phyloP scores from a whole-genome alignment of 2,329 filamentous ascomycete genomes.

The Alternaria solani region DNA sequence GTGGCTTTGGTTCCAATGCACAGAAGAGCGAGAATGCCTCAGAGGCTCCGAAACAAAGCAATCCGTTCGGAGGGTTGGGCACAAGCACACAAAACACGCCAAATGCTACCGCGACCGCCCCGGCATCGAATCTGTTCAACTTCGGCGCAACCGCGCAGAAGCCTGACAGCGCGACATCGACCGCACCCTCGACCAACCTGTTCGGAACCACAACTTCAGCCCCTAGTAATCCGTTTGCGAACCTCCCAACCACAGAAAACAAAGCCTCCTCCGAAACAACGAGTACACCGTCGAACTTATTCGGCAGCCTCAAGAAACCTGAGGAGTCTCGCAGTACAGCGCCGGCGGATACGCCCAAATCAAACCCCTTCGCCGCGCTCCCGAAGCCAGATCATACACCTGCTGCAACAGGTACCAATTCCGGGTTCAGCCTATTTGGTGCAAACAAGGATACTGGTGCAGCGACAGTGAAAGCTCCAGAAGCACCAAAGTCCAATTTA shows the following conservation, averaged over 20 bases:
- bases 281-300: conserved; percentile 22
- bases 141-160: conserved; percentile 25
- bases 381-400: conserved; percentile 22
- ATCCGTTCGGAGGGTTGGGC: conserved; percentile 21
- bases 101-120: conserved; percentile 19
- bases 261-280: conserved; percentile 15
- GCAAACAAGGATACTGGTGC: conserved; percentile 18
- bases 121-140: conserved; percentile 24
- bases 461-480: conserved; percentile 21
- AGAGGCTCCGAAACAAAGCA: conserved; percentile 17
- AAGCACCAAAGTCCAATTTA: conserved; percentile 24
- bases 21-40: conserved; percentile 21
- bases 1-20: conserved; percentile 28
- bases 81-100: conserved; percentile 22
- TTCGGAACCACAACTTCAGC: conserved; percentile 12
- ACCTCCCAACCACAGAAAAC: conserved; percentile 16
- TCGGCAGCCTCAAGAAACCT: conserved; percentile 29
- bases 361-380: conserved; percentile 30
- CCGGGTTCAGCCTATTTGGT: conserved; percentile 28
- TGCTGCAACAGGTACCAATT: conserved; percentile 10
- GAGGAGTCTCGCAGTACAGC: conserved; percentile 11
- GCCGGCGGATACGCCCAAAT: conserved; percentile 27
- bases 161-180: conserved; percentile 17
- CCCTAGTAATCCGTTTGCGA: conserved; percentile 27
- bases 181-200: conserved; percentile 23